Evolutionary conservation across 2,329 filamentous ascomycete species (phyloP).

Genomic region (Colletotrichum sp.): DNA sequence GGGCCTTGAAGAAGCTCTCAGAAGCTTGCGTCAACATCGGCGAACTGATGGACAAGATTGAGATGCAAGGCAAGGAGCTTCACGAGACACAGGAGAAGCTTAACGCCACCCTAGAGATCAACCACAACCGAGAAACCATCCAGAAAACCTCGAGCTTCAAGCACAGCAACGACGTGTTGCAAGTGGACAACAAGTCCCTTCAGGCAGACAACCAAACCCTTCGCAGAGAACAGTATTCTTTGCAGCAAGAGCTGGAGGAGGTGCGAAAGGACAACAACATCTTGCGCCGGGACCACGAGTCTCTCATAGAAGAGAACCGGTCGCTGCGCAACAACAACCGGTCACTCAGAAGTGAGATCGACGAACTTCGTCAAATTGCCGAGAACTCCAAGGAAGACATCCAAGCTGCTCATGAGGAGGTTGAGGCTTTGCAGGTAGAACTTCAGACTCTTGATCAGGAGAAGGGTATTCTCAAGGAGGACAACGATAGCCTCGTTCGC

Average conservation of each 20-base stretch:
- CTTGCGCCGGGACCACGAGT: slow-evolving; percentile 47
- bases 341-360: slow-evolving; percentile 46
- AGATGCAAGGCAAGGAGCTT: slow-evolving; percentile 45
- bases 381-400: slow-evolving; percentile 46
- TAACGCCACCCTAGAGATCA: slow-evolving; percentile 37
- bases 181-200: slow-evolving; percentile 47
- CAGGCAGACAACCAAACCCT: slow-evolving; percentile 44
- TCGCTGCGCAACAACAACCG: slow-evolving; percentile 48
- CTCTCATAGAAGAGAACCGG: slow-evolving; percentile 48
- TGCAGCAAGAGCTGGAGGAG: slow-evolving; percentile 45
- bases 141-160: slow-evolving; percentile 47
- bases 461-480: slow-evolving; percentile 50
- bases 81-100: slow-evolving; percentile 46
- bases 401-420: slow-evolving; percentile 42
- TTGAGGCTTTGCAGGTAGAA: slow-evolving; percentile 44
- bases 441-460: slow-evolving; percentile 45
- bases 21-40: slow-evolving; percentile 65
- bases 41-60: slow-evolving; percentile 49
- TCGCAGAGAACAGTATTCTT: slow-evolving; percentile 37
- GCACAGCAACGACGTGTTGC: slow-evolving; percentile 37
- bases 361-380: slow-evolving; percentile 47
- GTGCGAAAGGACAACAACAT: slow-evolving; percentile 46
- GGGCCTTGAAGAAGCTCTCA: slow-evolving; percentile 66
- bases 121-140: slow-evolving; percentile 23
- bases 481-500: slow-evolving; percentile 57